Conservation (phyloP, 768 basidiomycete species). For the Kwoniella sp. region DNA sequence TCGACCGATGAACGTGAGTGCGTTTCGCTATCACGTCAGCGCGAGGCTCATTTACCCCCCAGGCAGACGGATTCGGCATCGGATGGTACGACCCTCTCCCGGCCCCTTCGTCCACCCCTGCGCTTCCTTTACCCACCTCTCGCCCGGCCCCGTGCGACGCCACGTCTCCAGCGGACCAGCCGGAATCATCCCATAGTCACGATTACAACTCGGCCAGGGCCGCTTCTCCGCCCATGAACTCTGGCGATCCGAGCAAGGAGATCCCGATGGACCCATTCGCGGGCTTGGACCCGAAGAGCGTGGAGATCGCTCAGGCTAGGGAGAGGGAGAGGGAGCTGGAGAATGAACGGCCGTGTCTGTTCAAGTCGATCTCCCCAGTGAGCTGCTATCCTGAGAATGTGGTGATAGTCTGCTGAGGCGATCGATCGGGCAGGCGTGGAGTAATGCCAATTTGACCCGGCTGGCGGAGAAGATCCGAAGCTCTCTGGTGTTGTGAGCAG, state of each 20-base stretch:
- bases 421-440: constrained; percentile 70
- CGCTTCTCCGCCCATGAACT: not conserved
- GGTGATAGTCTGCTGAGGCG: not conserved
- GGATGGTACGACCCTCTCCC: constrained; percentile 88
- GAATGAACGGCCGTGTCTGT: constrained; percentile 69
- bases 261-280: constrained; percentile 3
- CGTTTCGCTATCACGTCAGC: not conserved
- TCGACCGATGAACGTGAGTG: constrained; percentile 42
- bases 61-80: constrained; percentile 88
- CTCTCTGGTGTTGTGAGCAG: constrained; percentile 80
- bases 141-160: constrained; percentile 8
- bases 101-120: not conserved
- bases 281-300: constrained; percentile 3
- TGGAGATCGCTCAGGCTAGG: constrained; percentile 22
- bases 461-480: constrained; percentile 96
- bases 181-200: not conserved
- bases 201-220: not conserved
- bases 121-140: constrained; percentile 11
- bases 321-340: constrained; percentile 36
- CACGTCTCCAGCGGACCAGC: not conserved
- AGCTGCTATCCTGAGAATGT: constrained; percentile 30
- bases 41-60: not conserved
- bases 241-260: constrained; percentile 4
- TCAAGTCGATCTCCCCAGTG: constrained; percentile 90
- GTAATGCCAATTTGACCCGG: constrained; percentile 86